phyloP scores from a whole-genome alignment of 345 rosid species.

The Euphorbia lathyris region DNA sequence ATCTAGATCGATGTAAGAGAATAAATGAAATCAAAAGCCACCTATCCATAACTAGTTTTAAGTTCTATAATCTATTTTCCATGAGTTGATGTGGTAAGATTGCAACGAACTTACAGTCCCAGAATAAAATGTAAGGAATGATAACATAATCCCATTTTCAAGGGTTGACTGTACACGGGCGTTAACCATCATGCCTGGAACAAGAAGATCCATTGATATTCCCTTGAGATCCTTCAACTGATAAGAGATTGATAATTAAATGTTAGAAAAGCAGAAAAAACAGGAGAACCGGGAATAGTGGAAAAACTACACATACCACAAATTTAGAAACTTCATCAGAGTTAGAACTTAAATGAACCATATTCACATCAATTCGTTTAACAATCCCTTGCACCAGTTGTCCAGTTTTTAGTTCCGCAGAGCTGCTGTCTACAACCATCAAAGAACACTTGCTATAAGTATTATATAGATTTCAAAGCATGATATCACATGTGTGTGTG shows the following conservation, averaged over 20 bases:
- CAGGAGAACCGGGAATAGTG: background rate
- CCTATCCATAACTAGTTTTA: background rate
- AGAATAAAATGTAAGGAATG: constrained; percentile 82
- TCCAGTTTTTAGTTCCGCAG: constrained; percentile 49
- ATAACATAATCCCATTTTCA: constrained; percentile 83
- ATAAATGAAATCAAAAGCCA: constrained; percentile 37
- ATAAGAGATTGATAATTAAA: constrained; percentile 17
- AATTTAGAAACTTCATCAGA: constrained; percentile 64
- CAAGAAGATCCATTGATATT: constrained; percentile 85
- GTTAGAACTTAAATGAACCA: constrained; percentile 65
- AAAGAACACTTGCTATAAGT: background rate
- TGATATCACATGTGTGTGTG: constrained; percentile 7
- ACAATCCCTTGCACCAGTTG: constrained; percentile 80
- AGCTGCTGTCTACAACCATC: constrained; percentile 35
- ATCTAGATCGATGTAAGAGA: constrained; percentile 10
- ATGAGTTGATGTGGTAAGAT: constrained; percentile 6
- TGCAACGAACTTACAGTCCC: constrained; percentile 77
- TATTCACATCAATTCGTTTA: constrained; percentile 63
- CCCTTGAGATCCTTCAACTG: constrained; percentile 91
- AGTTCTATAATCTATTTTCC: constrained; percentile 5
- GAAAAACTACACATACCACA: constrained; percentile 51
- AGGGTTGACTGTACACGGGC: constrained; percentile 82
- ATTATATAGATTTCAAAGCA: background rate
- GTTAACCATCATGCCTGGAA: constrained; percentile 95
- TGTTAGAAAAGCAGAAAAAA: constrained; percentile 4